Conservation (phyloP, 371 early-diverging fungal species). For the Zychaea mexicana region DNA sequence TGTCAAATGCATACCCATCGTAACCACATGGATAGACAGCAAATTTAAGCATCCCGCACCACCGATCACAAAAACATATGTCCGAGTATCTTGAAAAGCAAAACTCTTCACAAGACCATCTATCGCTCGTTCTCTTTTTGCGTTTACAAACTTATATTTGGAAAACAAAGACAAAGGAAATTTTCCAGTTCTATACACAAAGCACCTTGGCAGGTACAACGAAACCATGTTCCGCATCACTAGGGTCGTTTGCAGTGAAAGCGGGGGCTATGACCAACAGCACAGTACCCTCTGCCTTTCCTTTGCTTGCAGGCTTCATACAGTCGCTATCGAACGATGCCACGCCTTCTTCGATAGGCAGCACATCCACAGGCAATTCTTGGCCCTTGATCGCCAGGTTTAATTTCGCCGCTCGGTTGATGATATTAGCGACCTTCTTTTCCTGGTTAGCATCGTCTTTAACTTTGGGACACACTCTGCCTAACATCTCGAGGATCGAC, state of each 20-base stretch:
- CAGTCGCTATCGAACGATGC: conserved; percentile 8
- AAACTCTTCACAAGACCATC: no score
- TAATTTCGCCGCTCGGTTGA: conserved; percentile 21
- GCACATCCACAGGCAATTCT: conserved; percentile 14
- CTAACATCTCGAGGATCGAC: conserved; percentile 27
- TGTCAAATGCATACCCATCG: no score
- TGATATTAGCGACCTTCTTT: conserved; percentile 38
- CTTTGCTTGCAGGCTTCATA: conserved; percentile 28
- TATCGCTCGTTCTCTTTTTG: no score
- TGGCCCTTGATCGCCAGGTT: conserved; percentile 35
- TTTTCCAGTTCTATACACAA: no score
- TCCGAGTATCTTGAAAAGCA: no score
- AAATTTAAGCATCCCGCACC: no score
- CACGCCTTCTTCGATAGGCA: conserved; percentile 11
- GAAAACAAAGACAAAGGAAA: no score
- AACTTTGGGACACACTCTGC: conserved; percentile 4
- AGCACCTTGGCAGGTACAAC: conserved; percentile 20
- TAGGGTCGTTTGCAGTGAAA: conserved; percentile 28
- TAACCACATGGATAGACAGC: no score
- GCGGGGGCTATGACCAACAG: conserved; percentile 18
- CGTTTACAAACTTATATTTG: no score
- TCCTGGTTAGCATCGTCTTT: conserved; percentile 7
- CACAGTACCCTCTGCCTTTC: conserved; percentile 20
- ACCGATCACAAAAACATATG: no score
- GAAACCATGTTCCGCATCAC: conserved; percentile 27